Base-by-base conservation (phyloP, 768 basidiomycete genomes). In the Trametes cingulata region DNA sequence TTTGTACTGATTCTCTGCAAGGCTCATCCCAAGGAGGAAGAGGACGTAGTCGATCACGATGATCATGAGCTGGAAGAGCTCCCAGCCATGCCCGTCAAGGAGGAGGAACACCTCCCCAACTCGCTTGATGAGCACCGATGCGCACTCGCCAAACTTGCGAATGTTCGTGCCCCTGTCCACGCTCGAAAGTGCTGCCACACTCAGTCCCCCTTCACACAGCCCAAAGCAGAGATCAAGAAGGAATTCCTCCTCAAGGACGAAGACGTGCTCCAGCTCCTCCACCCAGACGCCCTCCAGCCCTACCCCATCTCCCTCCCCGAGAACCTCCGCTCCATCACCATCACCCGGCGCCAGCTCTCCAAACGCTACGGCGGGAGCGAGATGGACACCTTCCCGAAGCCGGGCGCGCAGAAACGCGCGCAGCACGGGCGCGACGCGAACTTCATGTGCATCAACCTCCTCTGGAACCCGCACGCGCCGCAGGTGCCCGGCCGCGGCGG, bases 381-480 rank as follows among this genome's bases (percentile, higher is more conserved):
- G 5, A 73, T 74, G 51, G 64, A 61, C 3, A 73, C 71, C 0
- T 69, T 65, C 42, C 75, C 76, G 0, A 45, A 15, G 0, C 73
- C 73, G 13, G 29, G 52, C 2, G 29, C 56, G 2, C 45, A 63
- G 0, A 64, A 61, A n/a, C 7, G 74, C 6, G 67, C 60, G 0
- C 36, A 50, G 8, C 75, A 77, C 55, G 73, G 75, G 1, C 39
- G 69, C 45, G 40, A 69, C 6, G n/a, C n/a, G n/a, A 68, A 75
- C 25, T 78, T 76, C 54, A 70, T 73, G 69, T 79, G 69, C 56
- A 62, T 72, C 0, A 73, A 72, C 50, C 65, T 73, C 0, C 46
- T 58, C 1, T 71, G 68, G 40, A 73, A 77, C 40, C 75, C 76
- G 1, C 66, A 76, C 20, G 76, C 71, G 10, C 78, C 76, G 1